A percentile compares a stretch with the other conserved stretches of the same genome.
These are phyloP conservation scores for Beauveria rudraprayagi DNA, from an alignment of 2,329 filamentous ascomycete species.

Conservation along the genomic window DNA sequence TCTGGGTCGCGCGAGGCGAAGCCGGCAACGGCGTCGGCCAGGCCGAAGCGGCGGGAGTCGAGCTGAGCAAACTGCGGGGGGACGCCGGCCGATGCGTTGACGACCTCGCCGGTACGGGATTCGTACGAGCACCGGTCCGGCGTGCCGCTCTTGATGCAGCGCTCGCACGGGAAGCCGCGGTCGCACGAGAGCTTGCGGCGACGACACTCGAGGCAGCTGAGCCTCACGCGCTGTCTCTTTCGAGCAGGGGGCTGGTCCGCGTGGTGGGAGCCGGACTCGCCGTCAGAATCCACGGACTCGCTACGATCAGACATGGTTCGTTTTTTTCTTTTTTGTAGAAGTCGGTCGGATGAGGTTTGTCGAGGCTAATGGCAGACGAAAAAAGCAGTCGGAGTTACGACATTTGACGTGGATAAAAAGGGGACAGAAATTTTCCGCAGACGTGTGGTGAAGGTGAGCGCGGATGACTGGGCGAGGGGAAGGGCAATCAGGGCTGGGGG, in stretches of 20 bases:
- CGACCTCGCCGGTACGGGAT: constrained; percentile 43
- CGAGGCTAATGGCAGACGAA: constrained; percentile 12
- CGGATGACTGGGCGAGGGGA: background rate
- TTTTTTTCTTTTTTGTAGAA: background rate
- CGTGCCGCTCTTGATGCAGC: constrained; percentile 54
- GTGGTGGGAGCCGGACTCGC: constrained; percentile 19
- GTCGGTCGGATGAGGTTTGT: constrained; percentile 1
- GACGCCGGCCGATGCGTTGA: constrained; percentile 39
- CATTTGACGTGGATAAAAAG: constrained; percentile 14
- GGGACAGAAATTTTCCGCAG: background rate
- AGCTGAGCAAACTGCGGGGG: constrained; percentile 35
- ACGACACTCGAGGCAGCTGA: constrained; percentile 54
- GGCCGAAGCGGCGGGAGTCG: constrained; percentile 30
- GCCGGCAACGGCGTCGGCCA: constrained; percentile 20
- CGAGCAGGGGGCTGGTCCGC: constrained; percentile 34
- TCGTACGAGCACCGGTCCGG: constrained; percentile 53
- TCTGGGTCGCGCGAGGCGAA: constrained; percentile 29
- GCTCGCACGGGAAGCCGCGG: constrained; percentile 52
- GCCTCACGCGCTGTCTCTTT: constrained; percentile 51
- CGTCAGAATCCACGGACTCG: constrained; percentile 32
- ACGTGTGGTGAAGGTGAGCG: background rate
- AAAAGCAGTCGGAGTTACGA: constrained; percentile 28
- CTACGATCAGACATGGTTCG: constrained; percentile 27
- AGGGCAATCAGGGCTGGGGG: constrained; percentile 6
- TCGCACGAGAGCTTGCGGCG: constrained; percentile 55